These are phyloP conservation scores for Funneliformis caledonium DNA, from an alignment of 371 early-diverging fungal species.

Conservation along the genomic window DNA sequence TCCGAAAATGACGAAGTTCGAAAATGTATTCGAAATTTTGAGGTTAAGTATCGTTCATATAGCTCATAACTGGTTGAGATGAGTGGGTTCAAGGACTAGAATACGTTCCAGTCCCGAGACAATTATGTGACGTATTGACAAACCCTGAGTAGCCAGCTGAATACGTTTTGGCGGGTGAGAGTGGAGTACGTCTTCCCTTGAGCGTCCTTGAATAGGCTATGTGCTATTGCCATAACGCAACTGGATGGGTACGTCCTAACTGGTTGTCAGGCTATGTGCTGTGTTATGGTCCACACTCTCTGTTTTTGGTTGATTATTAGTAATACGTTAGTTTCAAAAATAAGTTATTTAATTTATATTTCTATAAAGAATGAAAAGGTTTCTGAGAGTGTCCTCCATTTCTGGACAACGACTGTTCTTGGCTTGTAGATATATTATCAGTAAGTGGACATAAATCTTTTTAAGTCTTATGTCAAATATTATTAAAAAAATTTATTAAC, in stretches of 20 bases:
- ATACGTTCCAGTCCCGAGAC: too few species aligned
- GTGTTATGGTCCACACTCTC: constrained; percentile 33
- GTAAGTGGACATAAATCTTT: constrained; percentile 32
- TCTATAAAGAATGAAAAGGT: background rate
- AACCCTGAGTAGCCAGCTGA: constrained; percentile 37
- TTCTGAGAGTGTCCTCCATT: background rate
- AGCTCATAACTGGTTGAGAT: too few species aligned
- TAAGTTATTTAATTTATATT: constrained; percentile 1
- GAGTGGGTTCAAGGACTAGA: too few species aligned
- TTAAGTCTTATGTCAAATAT: constrained; percentile 17
- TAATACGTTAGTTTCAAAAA: background rate
- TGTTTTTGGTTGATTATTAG: constrained; percentile 17
- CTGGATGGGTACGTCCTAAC: constrained; percentile 31
- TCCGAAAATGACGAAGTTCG: constrained; percentile 23
- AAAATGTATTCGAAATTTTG: constrained; percentile 15
- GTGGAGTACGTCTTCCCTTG: constrained; percentile 36
- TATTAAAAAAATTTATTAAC: constrained; percentile 20
- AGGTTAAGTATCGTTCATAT: constrained; percentile 8
- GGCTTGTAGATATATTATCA: constrained; percentile 28
- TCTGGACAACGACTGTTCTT: constrained; percentile 24
- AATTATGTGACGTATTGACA: background rate
- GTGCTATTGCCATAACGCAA: constrained; percentile 32
- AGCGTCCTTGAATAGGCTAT: constrained; percentile 18
- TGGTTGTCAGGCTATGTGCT: constrained; percentile 35
- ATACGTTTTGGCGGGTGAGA: constrained; percentile 33